These are phyloP conservation scores for Gnomoniopsis smithogilvyi DNA, from an alignment of 2,329 filamentous ascomycete species.

Conservation along the genomic window DNA sequence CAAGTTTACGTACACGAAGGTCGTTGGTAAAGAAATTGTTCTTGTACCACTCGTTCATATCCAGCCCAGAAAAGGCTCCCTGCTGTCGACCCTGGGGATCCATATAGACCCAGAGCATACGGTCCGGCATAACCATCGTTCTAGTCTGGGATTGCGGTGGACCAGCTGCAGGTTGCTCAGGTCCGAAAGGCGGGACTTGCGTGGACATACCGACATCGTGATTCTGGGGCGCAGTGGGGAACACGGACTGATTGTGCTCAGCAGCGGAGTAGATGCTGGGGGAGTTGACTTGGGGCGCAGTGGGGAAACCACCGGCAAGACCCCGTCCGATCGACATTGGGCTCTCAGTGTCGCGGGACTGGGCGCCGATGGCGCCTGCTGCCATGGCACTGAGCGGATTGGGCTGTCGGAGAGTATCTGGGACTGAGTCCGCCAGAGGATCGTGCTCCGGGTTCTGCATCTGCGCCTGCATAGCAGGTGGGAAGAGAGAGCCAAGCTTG, in stretches of 20 bases:
- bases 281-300: slow-evolving; percentile 28
- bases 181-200: slow-evolving; percentile 27
- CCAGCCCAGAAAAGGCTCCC: slow-evolving; percentile 90
- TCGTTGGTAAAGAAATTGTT: slow-evolving; percentile 96
- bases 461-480: slow-evolving; percentile 83
- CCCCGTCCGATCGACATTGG: slow-evolving; percentile 51
- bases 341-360: slow-evolving; percentile 55
- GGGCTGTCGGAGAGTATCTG: slow-evolving; percentile 54
- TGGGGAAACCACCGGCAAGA: slow-evolving; percentile 53
- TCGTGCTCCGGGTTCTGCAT: slow-evolving; percentile 74
- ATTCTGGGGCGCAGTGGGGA: slow-evolving; percentile 28
- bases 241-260: slow-evolving; percentile 34
- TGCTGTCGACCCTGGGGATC: slow-evolving; percentile 91
- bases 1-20: slow-evolving; percentile 88
- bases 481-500: slow-evolving; percentile 85
- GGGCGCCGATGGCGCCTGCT: slow-evolving; percentile 54
- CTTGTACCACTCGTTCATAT: slow-evolving; percentile 99
- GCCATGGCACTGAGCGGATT: slow-evolving; percentile 67
- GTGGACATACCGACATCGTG: slow-evolving; percentile 28
- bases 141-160: slow-evolving; percentile 68
- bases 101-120: slow-evolving; percentile 98
- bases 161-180: slow-evolving; percentile 36
- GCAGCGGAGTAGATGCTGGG: slow-evolving; percentile 35
- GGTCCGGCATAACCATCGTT: slow-evolving; percentile 98
- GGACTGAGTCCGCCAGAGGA: slow-evolving; percentile 51